Base-by-base conservation (phyloP, 495 filamentous ascomycete species). In the Xylaria grammica region DNA sequence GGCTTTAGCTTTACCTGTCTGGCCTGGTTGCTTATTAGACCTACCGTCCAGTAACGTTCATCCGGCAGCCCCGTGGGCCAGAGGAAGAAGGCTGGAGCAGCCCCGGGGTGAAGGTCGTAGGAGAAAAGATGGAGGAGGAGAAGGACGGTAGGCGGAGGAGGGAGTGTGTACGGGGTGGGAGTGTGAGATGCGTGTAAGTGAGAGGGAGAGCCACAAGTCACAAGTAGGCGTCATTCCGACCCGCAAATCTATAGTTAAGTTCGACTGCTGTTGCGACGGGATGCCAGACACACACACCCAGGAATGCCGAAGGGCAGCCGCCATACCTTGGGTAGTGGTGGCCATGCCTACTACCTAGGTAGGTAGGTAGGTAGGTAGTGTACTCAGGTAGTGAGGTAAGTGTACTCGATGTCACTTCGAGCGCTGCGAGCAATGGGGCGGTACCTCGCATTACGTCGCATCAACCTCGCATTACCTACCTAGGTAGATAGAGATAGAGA, bases 141-240 rank as follows among this genome's bases (percentile, higher is more conserved):
- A 51, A 53, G 10, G 46, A n/a, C 1, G 60, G n/a, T n/a, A n/a
- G n/a, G n/a, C n/a, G n/a, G n/a, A n/a, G n/a, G n/a, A 29, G 50
- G 49, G 34, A 52, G 49, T 53, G 59, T 30, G 48, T n/a, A n/a
- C 4, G 44, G 34, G 36, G 60, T 53, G 60, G 49, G 30, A 50
- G 58, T 50, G 44, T 51, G 58, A 61, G 34, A 61, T 50, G 38
- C 44, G 32, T 62, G 60, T 54, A 62, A 44, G 34, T 51, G 48
- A 44, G 59, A 32, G 27, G 15, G 29, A 51, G 49, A 22, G 50
- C 22, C 26, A 53, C 42, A 40, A n/a, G n/a, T n/a, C n/a, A n/a
- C n/a, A n/a, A 40, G 60, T 48, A 49, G 61, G 61, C 62, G 62
- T 64, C 62, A 64, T 64, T 64, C 15, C 53, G 62, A 49, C 32